phyloP scores from a whole-genome alignment of 305 asterid genomes.

The Euphrasia arctica region DNA sequence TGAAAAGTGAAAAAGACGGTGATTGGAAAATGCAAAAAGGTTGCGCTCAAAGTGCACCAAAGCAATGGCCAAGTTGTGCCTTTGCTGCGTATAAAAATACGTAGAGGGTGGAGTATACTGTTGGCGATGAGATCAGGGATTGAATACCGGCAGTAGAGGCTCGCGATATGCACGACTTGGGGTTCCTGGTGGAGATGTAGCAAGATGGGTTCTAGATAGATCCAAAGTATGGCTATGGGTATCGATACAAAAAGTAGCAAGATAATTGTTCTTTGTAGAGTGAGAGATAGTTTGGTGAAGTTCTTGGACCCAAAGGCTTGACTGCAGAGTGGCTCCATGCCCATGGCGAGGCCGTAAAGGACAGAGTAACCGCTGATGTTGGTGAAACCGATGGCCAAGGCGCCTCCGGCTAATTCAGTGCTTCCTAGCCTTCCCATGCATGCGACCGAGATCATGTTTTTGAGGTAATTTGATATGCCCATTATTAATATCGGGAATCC shows the following conservation, averaged over 20 bases:
- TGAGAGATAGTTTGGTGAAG: constrained; percentile 41
- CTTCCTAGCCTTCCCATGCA: constrained; percentile 92
- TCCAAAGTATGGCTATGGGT: constrained; percentile 69
- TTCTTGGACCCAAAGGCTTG: constrained; percentile 85
- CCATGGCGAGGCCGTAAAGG: constrained; percentile 80
- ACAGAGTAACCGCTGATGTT: constrained; percentile 89
- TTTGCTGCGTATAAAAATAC: constrained; percentile 73
- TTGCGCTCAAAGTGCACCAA: constrained; percentile 64
- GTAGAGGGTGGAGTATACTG: constrained; percentile 75
- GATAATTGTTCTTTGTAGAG: constrained; percentile 61
- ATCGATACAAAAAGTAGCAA: constrained; percentile 62
- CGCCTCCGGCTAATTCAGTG: constrained; percentile 88
- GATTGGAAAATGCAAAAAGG: constrained; percentile 65
- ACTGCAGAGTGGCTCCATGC: constrained; percentile 90
- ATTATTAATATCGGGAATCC: constrained; percentile 74
- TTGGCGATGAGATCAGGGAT: constrained; percentile 77
- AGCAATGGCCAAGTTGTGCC: constrained; percentile 83
- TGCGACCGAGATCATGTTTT: constrained; percentile 75
- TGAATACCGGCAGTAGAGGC: constrained; percentile 61
- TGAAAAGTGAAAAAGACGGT: constrained; percentile 63
- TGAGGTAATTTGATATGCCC: constrained; percentile 73
- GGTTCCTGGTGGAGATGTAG: constrained; percentile 76
- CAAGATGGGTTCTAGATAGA: constrained; percentile 68
- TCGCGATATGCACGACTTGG: constrained; percentile 54
- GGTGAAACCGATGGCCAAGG: constrained; percentile 88